Conservation (phyloP, 2,329 filamentous ascomycete species). For the Penicillium sumatraense region DNA sequence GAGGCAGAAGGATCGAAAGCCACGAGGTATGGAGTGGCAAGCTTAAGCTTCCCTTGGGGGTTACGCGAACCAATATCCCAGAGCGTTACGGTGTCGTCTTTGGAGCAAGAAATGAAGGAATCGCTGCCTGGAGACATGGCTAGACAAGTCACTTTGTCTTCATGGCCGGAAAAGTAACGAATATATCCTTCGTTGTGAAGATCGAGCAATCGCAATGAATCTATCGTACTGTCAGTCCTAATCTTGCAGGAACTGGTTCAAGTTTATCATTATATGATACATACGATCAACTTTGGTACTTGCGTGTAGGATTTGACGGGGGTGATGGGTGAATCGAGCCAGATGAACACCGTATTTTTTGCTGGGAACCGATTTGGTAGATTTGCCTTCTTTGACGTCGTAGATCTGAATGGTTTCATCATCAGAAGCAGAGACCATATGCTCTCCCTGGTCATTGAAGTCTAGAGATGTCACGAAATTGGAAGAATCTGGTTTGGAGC, state of each 20-base stretch:
- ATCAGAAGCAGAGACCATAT: conserved; percentile 86
- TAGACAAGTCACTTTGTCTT: conserved; percentile 79
- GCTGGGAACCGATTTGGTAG: conserved; percentile 85
- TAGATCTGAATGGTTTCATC: conserved; percentile 97
- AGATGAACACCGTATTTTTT: conserved; percentile 97
- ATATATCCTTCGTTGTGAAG: conserved; percentile 93
- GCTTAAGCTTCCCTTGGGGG: conserved; percentile 77
- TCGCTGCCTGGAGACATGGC: conserved; percentile 84
- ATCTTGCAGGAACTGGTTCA: background rate
- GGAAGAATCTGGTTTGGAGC: conserved; percentile 42
- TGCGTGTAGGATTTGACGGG: conserved; percentile 89
- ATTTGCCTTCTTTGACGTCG: conserved; percentile 86
- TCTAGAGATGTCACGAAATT: conserved; percentile 85
- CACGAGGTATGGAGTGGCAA: conserved; percentile 79
- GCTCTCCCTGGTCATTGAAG: conserved; percentile 94
- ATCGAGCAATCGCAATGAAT: conserved; percentile 85
- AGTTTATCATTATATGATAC: conserved; percentile 20
- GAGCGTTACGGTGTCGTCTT: conserved; percentile 87
- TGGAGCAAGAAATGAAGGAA: conserved; percentile 87
- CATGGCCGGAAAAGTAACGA: conserved; percentile 93
- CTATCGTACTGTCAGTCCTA: conserved; percentile 28
- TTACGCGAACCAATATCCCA: conserved; percentile 87
- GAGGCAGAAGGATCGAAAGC: conserved; percentile 91
- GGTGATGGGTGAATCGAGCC: conserved; percentile 91
- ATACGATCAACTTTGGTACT: conserved; percentile 91